phyloP scores from a whole-genome alignment of 1,284 basidiomycete genomes.

The Puccinia horiana region DNA sequence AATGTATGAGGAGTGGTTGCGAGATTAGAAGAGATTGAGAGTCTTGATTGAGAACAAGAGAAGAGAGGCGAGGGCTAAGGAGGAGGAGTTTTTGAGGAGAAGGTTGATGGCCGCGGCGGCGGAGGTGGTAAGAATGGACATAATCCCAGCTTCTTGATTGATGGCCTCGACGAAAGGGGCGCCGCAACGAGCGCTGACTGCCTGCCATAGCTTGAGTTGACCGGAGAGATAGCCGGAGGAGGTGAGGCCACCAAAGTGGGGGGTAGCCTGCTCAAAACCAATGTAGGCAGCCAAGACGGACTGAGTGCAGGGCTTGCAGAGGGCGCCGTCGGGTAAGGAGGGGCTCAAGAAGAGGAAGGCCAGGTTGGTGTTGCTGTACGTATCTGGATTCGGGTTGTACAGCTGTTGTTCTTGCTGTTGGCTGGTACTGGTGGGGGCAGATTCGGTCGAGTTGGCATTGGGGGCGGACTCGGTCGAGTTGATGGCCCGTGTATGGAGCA shows the following conservation, averaged over 20 bases:
- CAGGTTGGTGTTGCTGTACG: slow-evolving; percentile 44
- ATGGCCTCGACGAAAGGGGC: slow-evolving; percentile 31
- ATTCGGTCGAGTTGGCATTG: background rate
- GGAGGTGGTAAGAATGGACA: slow-evolving; percentile 29
- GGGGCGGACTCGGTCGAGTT: background rate
- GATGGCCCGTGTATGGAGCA: background rate
- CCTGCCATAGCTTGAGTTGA: slow-evolving; percentile 45
- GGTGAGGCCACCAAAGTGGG: slow-evolving; percentile 41
- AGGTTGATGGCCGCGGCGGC: slow-evolving; percentile 5
- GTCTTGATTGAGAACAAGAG: slow-evolving; percentile 1
- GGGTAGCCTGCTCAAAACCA: slow-evolving; percentile 38
- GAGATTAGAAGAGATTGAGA: background rate
- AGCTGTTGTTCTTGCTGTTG: background rate
- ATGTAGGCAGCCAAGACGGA: slow-evolving; percentile 41
- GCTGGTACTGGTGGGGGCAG: background rate
- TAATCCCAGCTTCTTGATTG: slow-evolving; percentile 42
- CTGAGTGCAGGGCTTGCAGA: slow-evolving; percentile 42
- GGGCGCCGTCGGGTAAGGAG: slow-evolving; percentile 24
- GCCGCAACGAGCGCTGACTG: slow-evolving; percentile 25
- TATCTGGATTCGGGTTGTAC: slow-evolving; percentile 32
- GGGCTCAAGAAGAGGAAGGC: slow-evolving; percentile 47
- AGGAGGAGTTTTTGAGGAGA: background rate
- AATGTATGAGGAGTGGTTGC: background rate
- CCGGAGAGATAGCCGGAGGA: slow-evolving; percentile 46
- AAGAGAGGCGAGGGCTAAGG: background rate